phyloP scores from a whole-genome alignment of 345 rosid species.

The Eucalyptus sideroxylon region DNA sequence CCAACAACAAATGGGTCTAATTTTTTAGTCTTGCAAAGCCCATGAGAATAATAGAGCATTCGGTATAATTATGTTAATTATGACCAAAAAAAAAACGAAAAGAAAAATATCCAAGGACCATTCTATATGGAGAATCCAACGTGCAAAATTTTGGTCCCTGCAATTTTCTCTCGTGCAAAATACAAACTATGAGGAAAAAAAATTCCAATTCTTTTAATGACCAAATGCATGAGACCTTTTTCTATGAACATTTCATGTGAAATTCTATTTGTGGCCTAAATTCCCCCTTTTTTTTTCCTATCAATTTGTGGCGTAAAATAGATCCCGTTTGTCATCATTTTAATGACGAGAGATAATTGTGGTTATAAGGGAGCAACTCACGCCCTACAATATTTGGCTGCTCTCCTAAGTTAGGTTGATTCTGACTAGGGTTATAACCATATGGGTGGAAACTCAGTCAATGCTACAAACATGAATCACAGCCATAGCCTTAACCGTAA shows the following conservation, averaged over 20 bases:
- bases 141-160: not conserved
- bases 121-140: not conserved
- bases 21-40: not conserved
- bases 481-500: too few species aligned
- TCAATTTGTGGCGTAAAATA: not conserved
- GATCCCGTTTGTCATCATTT: not conserved
- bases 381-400: too few species aligned
- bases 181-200: not conserved
- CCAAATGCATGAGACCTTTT: not conserved
- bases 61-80: not conserved
- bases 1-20: not conserved
- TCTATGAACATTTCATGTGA: not conserved
- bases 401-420: too few species aligned
- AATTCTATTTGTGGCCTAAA: not conserved
- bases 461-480: too few species aligned
- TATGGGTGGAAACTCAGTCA: too few species aligned
- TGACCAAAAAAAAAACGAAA: not conserved
- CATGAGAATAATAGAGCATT: not conserved
- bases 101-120: not conserved
- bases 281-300: not conserved
- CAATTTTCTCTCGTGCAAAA: not conserved
- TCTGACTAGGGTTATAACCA: too few species aligned
- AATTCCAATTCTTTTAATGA: not conserved
- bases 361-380: not conserved
- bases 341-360: not conserved